These are phyloP conservation scores for Phytophthora pini DNA, from an alignment of 352 stramenopile genomes.

Conservation along the genomic window DNA sequence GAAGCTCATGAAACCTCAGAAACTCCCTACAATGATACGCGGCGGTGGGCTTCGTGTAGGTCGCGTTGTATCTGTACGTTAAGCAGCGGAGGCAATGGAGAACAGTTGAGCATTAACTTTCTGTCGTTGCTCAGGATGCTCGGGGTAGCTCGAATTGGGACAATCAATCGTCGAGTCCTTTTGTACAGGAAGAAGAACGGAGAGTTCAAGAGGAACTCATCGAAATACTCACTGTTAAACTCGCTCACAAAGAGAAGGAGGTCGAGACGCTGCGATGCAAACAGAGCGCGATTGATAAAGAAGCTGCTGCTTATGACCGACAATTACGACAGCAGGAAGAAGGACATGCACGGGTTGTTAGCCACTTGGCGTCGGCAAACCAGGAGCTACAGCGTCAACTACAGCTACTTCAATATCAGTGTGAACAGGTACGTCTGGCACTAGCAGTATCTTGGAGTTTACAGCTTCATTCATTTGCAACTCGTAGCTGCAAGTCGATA, in stretches of 20 bases:
- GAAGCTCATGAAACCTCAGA: conserved; percentile 23
- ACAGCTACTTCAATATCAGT: conserved; percentile 48
- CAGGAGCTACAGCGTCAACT: conserved; percentile 49
- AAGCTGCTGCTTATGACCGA: conserved; percentile 30
- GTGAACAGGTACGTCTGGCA: conserved; percentile 37
- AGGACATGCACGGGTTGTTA: conserved; percentile 15
- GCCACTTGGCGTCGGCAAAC: conserved; percentile 37
- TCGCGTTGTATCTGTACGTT: conserved; percentile 57
- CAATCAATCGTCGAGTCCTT: conserved; percentile 18
- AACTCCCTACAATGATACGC: conserved; percentile 32
- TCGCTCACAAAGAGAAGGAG: conserved; percentile 74
- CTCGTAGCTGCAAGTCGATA: conserved; percentile 41
- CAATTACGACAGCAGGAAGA: conserved; percentile 41
- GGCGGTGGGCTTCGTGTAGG: conserved; percentile 56
- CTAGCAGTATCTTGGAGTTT: background rate
- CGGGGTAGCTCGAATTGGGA: conserved; percentile 25
- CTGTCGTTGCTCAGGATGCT: conserved; percentile 37
- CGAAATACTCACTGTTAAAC: conserved; percentile 65
- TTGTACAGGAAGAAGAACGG: conserved; percentile 56
- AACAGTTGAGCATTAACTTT: background rate
- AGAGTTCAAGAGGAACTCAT: conserved; percentile 67
- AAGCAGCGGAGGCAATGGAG: background rate
- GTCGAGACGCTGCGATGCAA: conserved; percentile 54
- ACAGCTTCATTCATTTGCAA: background rate
- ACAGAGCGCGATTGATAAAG: conserved; percentile 26